phyloP scores from a whole-genome alignment of 129 eudicot genomes.

The Chrysanthemum makinoi region DNA sequence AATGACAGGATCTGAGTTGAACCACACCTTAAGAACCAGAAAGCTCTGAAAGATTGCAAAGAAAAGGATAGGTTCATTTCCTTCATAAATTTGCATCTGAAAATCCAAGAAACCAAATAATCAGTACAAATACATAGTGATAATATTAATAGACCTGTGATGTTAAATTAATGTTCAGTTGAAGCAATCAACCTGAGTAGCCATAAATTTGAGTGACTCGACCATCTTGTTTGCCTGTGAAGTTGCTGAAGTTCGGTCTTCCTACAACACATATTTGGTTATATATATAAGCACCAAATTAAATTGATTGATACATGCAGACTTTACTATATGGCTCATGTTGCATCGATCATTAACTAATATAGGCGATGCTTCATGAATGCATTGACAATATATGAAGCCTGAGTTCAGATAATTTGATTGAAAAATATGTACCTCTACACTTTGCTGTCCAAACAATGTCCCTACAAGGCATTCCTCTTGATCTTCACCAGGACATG shows the following conservation, averaged over 20 bases:
- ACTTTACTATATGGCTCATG: background rate
- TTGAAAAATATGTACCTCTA: slow-evolving; percentile 47
- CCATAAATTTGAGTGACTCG: slow-evolving; percentile 76
- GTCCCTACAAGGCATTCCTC: slow-evolving; percentile 87
- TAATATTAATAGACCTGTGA: background rate
- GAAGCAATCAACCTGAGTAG: slow-evolving; percentile 72
- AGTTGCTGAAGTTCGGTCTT: slow-evolving; percentile 65
- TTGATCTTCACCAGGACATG: slow-evolving; percentile 76
- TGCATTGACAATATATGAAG: no score
- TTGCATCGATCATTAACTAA: background rate
- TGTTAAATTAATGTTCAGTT: slow-evolving; percentile 17
- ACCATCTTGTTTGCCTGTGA: slow-evolving; percentile 90
- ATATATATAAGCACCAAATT: background rate
- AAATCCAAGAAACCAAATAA: slow-evolving; percentile 24
- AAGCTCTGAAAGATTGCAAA: slow-evolving; percentile 87
- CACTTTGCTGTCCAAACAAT: slow-evolving; percentile 88
- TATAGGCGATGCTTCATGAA: no score
- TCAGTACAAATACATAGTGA: slow-evolving; percentile 27
- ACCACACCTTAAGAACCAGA: slow-evolving; percentile 75
- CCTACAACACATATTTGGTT: slow-evolving; percentile 41
- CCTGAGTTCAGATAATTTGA: background rate
- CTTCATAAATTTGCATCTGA: slow-evolving; percentile 84
- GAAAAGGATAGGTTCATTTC: slow-evolving; percentile 83
- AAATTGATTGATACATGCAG: background rate
- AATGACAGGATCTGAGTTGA: slow-evolving; percentile 18